A percentile compares a stretch with the other conserved stretches of the same genome.
These are phyloP conservation scores for Collybia sordida DNA, from an alignment of 768 basidiomycete genomes.

Conservation along the genomic window DNA sequence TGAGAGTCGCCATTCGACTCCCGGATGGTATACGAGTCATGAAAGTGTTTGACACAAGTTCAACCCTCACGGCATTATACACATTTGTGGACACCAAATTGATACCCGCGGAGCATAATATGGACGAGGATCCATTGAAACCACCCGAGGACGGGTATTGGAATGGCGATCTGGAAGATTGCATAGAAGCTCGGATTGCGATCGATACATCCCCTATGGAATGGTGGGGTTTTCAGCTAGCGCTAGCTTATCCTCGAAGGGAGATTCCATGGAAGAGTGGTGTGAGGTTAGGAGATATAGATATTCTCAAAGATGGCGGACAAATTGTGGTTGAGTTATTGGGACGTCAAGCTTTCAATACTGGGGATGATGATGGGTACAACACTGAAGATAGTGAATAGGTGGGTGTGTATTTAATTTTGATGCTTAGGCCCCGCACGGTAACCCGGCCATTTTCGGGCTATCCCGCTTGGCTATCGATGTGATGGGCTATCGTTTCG, in stretches of 20 bases:
- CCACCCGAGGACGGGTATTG: conserved; percentile 39
- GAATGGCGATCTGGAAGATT: conserved; percentile 32
- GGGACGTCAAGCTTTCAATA: conserved; percentile 2
- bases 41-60: conserved; percentile 47
- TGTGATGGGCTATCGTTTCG: no score
- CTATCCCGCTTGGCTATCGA: no score
- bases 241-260: conserved; percentile 66
- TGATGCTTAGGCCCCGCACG: no score
- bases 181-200: conserved; percentile 28
- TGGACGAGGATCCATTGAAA: conserved; percentile 39
- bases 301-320: conserved; percentile 53
- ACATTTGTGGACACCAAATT: conserved; percentile 68
- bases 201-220: conserved; percentile 16
- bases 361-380: conserved; percentile 53
- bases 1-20: conserved; percentile 55
- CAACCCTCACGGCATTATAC: conserved; percentile 65
- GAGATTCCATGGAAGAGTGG: conserved; percentile 53
- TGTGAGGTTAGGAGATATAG: conserved; percentile 41
- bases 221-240: conserved; percentile 78
- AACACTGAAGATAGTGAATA: conserved; percentile 49
- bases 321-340: conserved; percentile 64
- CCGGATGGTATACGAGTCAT: conserved; percentile 58
- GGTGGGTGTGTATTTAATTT: no score
- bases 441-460: no score
- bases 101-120: conserved; percentile 38